Percentiles rank a stretch among this genome's conserved stretches.
Conservation (phyloP, 768 basidiomycete genomes). For the Inosperma sp. region DNA sequence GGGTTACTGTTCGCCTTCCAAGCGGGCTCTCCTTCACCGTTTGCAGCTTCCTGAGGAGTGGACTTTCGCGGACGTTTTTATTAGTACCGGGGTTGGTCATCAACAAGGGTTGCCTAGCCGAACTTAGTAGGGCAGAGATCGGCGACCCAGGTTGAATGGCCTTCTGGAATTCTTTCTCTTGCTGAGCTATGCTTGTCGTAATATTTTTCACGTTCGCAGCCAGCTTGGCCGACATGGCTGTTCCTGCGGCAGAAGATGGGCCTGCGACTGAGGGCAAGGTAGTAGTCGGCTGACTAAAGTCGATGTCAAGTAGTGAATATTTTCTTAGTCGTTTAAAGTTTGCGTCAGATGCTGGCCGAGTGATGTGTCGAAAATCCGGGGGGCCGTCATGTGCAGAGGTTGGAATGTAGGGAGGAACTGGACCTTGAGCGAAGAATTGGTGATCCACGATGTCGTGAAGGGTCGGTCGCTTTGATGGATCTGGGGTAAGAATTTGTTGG, state of each 20-base stretch:
- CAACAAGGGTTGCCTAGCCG: conserved; percentile 82
- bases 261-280: neutral
- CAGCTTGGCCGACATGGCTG: conserved; percentile 1
- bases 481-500: conserved; percentile 76
- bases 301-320: conserved; percentile 59
- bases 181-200: conserved; percentile 66
- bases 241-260: neutral
- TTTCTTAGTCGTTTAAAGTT: conserved; percentile 71
- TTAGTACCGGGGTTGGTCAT: conserved; percentile 43
- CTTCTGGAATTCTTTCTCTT: conserved; percentile 95
- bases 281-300: conserved; percentile 35
- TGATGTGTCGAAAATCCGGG: conserved; percentile 73
- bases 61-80: conserved; percentile 20
- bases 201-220: conserved; percentile 36
- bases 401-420: conserved; percentile 78
- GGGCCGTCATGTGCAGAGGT: conserved; percentile 66
- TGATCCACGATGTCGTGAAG: conserved; percentile 83
- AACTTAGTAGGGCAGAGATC: conserved; percentile 85
- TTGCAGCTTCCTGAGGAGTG: conserved; percentile 48
- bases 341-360: conserved; percentile 50
- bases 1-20: conserved; percentile 38
- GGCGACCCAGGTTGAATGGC: conserved; percentile 95
- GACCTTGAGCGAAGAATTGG: conserved; percentile 76
- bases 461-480: conserved; percentile 78
- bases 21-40: conserved; percentile 55